Evolutionary conservation across 768 basidiomycete genomes (phyloP).

Genomic region (Russula virescens): DNA sequence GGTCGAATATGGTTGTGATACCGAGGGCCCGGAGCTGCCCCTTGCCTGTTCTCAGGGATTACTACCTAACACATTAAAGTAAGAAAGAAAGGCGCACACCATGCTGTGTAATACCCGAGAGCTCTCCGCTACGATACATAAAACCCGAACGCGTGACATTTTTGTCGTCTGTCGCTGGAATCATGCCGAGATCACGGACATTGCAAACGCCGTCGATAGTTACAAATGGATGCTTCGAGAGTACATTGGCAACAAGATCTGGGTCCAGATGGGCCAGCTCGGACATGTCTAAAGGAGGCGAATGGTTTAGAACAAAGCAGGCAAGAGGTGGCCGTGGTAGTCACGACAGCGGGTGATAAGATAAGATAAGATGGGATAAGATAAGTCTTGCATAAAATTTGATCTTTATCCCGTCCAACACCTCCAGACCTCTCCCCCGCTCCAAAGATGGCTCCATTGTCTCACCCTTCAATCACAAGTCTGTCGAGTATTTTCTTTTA

Average conservation of each 20-base stretch:
- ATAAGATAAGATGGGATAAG: conserved; percentile 1
- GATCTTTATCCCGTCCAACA: no score
- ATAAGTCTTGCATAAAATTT: no score
- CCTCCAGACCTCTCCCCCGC: background rate
- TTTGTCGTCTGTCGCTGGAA: conserved; percentile 42
- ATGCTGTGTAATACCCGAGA: conserved; percentile 63
- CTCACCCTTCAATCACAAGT: conserved; percentile 35
- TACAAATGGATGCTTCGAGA: conserved; percentile 68
- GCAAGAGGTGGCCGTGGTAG: no score
- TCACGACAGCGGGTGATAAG: no score
- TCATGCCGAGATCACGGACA: conserved; percentile 64
- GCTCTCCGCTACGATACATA: conserved; percentile 65
- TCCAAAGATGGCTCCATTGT: conserved; percentile 33
- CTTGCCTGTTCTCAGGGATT: conserved; percentile 44
- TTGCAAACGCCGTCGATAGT: conserved; percentile 69
- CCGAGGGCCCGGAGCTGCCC: conserved; percentile 52
- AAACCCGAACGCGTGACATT: conserved; percentile 51
- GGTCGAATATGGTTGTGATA: conserved; percentile 64
- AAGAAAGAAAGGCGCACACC: conserved; percentile 37
- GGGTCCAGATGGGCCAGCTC: conserved; percentile 63
- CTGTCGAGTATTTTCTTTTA: conserved; percentile 22
- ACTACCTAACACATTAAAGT: no score
- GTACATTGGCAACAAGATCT: conserved; percentile 51
- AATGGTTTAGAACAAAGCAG: background rate
- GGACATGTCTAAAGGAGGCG: conserved; percentile 16